Evolutionary conservation across 352 stramenopile species (phyloP).

Genomic region (Saprolegnia parasitica): DNA sequence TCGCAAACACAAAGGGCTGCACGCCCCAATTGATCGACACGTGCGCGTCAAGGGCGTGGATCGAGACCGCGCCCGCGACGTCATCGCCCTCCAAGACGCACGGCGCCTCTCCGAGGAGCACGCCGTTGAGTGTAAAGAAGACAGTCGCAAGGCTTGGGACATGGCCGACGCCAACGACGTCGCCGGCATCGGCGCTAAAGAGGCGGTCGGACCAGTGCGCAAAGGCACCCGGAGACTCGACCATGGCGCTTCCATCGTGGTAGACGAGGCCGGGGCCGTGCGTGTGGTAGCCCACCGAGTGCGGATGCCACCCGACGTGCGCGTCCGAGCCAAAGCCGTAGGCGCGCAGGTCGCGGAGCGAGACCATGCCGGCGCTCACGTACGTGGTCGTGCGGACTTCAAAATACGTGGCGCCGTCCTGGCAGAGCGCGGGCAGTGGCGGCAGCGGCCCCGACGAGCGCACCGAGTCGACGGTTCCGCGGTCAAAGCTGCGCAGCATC

Average conservation of each 20-base stretch:
- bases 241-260: slow-evolving; percentile 28
- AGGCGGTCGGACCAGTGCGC: slow-evolving; percentile 20
- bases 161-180: slow-evolving; percentile 36
- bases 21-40: slow-evolving; percentile 38
- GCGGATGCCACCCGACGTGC: slow-evolving; percentile 39
- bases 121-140: slow-evolving; percentile 41
- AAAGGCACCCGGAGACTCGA: neutral
- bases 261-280: slow-evolving; percentile 38
- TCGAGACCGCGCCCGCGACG: slow-evolving; percentile 37
- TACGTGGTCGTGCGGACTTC: slow-evolving; percentile 31
- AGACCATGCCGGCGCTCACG: slow-evolving; percentile 36
- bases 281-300: slow-evolving; percentile 42
- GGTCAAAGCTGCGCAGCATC: slow-evolving; percentile 31
- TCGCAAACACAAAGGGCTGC: slow-evolving; percentile 36
- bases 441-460: slow-evolving; percentile 30
- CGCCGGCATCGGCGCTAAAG: slow-evolving; percentile 15
- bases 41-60: slow-evolving; percentile 36
- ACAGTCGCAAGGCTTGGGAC: slow-evolving; percentile 27
- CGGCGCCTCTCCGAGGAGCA: slow-evolving; percentile 31
- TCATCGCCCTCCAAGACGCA: slow-evolving; percentile 20
- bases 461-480: slow-evolving; percentile 36
- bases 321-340: slow-evolving; percentile 38
- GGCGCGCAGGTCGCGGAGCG: slow-evolving; percentile 21
- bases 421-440: slow-evolving; percentile 9
- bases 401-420: slow-evolving; percentile 35